Conservation (phyloP, 176 grass and related monocot species). For the Rhipidocladum racemiflorum region DNA sequence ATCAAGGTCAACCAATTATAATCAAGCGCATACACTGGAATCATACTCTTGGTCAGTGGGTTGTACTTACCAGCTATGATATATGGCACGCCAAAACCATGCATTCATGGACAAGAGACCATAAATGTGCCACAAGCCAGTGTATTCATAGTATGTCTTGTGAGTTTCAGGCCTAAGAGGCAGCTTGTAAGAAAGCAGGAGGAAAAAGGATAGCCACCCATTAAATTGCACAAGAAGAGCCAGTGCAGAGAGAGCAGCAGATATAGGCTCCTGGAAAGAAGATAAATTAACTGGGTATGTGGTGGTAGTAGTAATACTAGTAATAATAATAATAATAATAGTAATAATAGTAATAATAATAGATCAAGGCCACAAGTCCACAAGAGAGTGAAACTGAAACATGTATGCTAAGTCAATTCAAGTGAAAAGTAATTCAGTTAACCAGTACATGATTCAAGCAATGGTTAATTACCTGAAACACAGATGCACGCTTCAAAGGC, state of each 20-base stretch:
- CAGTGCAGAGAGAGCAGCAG: constrained; percentile 74
- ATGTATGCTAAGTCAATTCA: neutral
- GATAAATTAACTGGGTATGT: neutral
- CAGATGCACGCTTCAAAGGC: constrained; percentile 73
- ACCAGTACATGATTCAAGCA: neutral
- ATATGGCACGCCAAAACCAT: constrained; percentile 95
- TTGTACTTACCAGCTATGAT: constrained; percentile 66
- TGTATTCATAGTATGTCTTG: constrained; percentile 83
- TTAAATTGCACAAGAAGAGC: constrained; percentile 80
- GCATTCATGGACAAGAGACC: constrained; percentile 85
- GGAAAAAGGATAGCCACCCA: constrained; percentile 93
- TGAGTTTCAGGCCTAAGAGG: constrained; percentile 64
- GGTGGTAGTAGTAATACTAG: neutral
- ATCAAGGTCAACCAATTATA: constrained; percentile 4
- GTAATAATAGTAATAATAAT: neutral
- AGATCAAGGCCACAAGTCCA: neutral
- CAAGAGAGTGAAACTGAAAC: neutral
- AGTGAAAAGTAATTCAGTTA: neutral
- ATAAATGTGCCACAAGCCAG: constrained; percentile 81
- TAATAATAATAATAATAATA: neutral
- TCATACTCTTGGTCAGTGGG: neutral
- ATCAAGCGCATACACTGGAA: neutral
- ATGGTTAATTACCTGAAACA: constrained; percentile 71
- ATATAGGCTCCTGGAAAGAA: constrained; percentile 67
- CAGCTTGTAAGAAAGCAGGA: constrained; percentile 74